phyloP scores from a whole-genome alignment of 129 eudicot genomes.

The Chrysanthemum makinoi region DNA sequence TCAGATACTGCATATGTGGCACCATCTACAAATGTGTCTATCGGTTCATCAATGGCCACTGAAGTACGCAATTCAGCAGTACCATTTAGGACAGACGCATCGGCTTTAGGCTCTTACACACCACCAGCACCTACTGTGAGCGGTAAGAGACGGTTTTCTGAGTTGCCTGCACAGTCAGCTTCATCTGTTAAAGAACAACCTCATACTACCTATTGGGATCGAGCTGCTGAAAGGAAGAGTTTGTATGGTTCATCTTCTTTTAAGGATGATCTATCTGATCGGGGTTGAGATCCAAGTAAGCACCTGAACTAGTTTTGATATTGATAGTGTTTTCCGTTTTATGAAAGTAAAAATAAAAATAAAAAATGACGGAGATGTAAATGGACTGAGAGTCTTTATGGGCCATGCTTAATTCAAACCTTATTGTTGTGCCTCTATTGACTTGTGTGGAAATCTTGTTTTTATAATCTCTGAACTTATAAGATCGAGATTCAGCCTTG shows the following conservation, averaged over 20 bases:
- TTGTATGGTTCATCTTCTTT: slow-evolving; percentile 79
- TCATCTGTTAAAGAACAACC: slow-evolving; percentile 50
- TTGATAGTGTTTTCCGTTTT: slow-evolving; percentile 13
- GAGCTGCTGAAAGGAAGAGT: slow-evolving; percentile 95
- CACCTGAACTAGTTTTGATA: slow-evolving; percentile 7
- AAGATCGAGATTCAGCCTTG: slow-evolving; percentile 75
- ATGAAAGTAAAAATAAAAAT: slow-evolving; percentile 16
- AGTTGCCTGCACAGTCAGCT: slow-evolving; percentile 63
- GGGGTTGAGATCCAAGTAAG: slow-evolving; percentile 80
- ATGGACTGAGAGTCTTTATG: slow-evolving; percentile 34
- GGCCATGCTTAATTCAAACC: slow-evolving; percentile 36
- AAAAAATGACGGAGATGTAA: not conserved
- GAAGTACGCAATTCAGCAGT: slow-evolving; percentile 45
- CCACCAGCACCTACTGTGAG: slow-evolving; percentile 57
- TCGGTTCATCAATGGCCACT: slow-evolving; percentile 31
- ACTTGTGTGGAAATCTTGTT: slow-evolving; percentile 52
- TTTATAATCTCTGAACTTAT: slow-evolving; percentile 37
- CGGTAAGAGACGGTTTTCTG: slow-evolving; percentile 94
- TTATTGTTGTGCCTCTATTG: slow-evolving; percentile 34
- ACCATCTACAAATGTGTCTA: slow-evolving; percentile 28
- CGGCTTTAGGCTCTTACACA: slow-evolving; percentile 79
- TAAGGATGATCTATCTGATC: slow-evolving; percentile 55
- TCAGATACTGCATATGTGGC: slow-evolving; percentile 65
- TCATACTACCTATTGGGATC: slow-evolving; percentile 74
- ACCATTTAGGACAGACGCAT: slow-evolving; percentile 76